Percentiles rank a stretch among this genome's conserved stretches.
Evolutionary conservation across 2,329 filamentous ascomycete species (phyloP).

Genomic region (Sclerotinia spermophila): DNA sequence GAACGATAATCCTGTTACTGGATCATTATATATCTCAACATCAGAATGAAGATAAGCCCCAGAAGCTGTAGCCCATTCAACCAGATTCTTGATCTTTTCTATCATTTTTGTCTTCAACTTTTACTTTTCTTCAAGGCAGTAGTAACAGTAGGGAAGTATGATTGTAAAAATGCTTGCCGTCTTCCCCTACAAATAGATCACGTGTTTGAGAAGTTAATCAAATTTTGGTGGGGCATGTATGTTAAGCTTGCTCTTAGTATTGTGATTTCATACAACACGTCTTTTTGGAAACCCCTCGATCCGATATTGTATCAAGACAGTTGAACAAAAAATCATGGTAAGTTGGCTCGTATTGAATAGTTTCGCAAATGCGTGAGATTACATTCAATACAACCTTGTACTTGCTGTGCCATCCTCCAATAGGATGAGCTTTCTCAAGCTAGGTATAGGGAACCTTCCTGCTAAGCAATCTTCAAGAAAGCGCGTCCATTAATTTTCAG

Average conservation of each 20-base stretch:
- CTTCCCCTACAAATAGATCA: not conserved
- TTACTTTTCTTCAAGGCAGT: not conserved
- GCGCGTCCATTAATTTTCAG: not conserved
- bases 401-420: slow-evolving; percentile 1
- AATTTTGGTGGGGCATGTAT: not conserved
- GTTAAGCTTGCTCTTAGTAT: not conserved
- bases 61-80: slow-evolving; percentile 47
- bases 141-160: not conserved
- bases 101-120: not conserved
- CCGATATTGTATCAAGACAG: not conserved
- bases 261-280: not conserved
- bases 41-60: slow-evolving; percentile 49
- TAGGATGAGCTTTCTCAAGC: not conserved
- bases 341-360: not conserved
- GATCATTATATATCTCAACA: slow-evolving; percentile 52
- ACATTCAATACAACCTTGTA: not conserved
- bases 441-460: not conserved
- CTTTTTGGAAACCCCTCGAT: not conserved
- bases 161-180: not conserved
- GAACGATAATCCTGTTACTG: slow-evolving; percentile 52
- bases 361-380: not conserved
- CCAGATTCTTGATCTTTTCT: slow-evolving; percentile 38
- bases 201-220: not conserved
- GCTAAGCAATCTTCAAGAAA: not conserved
- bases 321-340: not conserved